Evolutionary conservation across 1,139 yeast species (phyloP), one percentile per base, ranked within the genome.

Genomic region (Pichia sp.): DNA sequence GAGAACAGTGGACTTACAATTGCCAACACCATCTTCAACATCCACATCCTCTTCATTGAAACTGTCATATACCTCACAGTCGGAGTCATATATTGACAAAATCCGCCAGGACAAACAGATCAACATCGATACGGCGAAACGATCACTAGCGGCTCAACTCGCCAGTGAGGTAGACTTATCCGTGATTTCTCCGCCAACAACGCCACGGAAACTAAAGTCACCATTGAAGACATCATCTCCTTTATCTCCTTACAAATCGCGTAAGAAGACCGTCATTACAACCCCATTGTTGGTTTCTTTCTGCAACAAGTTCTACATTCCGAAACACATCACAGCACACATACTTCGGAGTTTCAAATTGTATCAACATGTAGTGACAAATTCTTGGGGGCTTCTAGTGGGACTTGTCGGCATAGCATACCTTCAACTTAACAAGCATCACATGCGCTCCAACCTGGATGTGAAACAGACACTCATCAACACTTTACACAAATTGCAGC

Each of bases 361-460:
- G 3, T 74, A 74, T 45, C 65, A 69, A 29, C 67, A 69, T 33
- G 72, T 74, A 46, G 69, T 78, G 35, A 70, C 71, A 33, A 74
- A 71, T 39, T 80, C 78, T 30, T 80, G 87, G 85, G 73, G 77
- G 13, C 55, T 80, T 21, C 73, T 80, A 1, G 77, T 84, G 53
- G 88, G 87, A 0, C 54, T 80, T 44, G 64, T 79, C 1, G 65
- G 78, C 29, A 70, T 79, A 6, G 77, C 79, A 12, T 77, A 74
- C 35, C 60, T 66, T 12, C 61, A 78, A 12, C 65, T 79, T 25
- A 76, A 77, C 51, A 68, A 71, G 41, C 62, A 62, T 18, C 52
- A 66, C 21, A 56, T 78, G 14, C 53, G 60, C 9, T 52, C 59
- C 10, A 69, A 66, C 35, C 62, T 77, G 9, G 76, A 81, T 2